A percentile compares a stretch with the other conserved stretches of the same genome.
phyloP scores from a whole-genome alignment of 116 monocot genomes.

The Zostera marina region DNA sequence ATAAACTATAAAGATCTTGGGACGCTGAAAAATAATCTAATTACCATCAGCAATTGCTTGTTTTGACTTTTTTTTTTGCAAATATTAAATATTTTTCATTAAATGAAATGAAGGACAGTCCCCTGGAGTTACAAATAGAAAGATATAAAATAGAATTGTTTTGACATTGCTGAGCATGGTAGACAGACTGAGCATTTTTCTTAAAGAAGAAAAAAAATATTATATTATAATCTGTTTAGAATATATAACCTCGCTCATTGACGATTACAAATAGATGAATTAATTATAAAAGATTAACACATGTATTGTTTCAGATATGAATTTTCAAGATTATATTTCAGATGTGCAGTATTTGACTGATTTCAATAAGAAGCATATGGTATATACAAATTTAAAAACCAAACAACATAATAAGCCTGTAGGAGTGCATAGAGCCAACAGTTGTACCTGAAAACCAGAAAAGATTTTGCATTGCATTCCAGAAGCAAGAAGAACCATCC shows the following conservation, averaged over 20 bases:
- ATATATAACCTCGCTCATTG: neutral
- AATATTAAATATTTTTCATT: no score
- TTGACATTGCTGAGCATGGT: no score
- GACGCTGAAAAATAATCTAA: no score
- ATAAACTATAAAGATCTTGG: no score
- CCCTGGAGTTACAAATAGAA: no score
- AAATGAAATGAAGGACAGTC: no score
- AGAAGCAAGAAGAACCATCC: slow-evolving; percentile 94
- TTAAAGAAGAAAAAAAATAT: no score
- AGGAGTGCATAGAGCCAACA: neutral
- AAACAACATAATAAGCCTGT: neutral
- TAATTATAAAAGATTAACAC: neutral
- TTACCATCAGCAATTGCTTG: neutral
- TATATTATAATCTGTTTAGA: neutral
- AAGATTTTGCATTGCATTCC: slow-evolving; percentile 87
- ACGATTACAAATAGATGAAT: neutral
- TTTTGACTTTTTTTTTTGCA: neutral
- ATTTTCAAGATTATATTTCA: neutral
- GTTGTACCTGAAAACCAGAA: slow-evolving; percentile 67
- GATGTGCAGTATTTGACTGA: no score
- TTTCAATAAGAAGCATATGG: neutral
- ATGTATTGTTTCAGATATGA: neutral
- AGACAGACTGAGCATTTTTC: neutral
- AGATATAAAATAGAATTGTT: no score
- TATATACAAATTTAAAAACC: neutral